Evolutionary conservation across 805 yeast genomes (phyloP).

Genomic region (Grigorovia humatica): DNA sequence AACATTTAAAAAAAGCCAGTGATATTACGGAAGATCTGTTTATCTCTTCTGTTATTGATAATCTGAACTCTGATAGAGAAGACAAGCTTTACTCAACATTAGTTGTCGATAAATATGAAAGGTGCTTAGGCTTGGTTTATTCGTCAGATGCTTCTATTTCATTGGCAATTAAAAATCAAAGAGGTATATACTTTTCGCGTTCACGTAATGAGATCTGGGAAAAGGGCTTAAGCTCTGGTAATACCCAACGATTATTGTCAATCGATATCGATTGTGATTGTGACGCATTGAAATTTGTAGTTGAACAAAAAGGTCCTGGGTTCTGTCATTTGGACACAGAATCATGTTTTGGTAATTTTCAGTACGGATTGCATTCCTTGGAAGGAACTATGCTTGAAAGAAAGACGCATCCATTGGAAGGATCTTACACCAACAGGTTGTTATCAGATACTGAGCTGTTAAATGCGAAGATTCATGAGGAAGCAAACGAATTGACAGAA

Average conservation of each 20-base stretch:
- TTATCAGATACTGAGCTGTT: constrained; percentile 69
- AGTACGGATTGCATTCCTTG: constrained; percentile 49
- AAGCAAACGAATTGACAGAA: constrained; percentile 89
- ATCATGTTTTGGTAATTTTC: constrained; percentile 69
- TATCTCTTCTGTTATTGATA: constrained; percentile 30
- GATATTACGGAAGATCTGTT: constrained; percentile 13
- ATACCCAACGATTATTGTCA: constrained; percentile 65
- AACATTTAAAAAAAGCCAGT: constrained; percentile 4
- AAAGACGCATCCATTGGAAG: constrained; percentile 60
- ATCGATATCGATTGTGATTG: constrained; percentile 83
- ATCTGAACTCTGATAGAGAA: constrained; percentile 66
- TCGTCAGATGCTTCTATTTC: constrained; percentile 74
- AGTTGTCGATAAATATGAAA: constrained; percentile 58
- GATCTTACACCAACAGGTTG: constrained; percentile 87
- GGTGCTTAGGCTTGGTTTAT: constrained; percentile 81
- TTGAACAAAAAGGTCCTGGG: constrained; percentile 74
- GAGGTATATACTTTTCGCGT: constrained; percentile 92
- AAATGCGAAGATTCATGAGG: constrained; percentile 85
- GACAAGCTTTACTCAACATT: constrained; percentile 83
- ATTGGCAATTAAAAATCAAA: constrained; percentile 68
- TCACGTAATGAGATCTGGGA: constrained; percentile 84
- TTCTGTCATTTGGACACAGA: constrained; percentile 80
- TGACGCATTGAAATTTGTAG: constrained; percentile 81
- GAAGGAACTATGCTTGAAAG: constrained; percentile 60
- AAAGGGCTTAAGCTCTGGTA: constrained; percentile 95